Conservation (phyloP, 2,329 filamentous ascomycete species). For the Nigrospora oryzae region DNA sequence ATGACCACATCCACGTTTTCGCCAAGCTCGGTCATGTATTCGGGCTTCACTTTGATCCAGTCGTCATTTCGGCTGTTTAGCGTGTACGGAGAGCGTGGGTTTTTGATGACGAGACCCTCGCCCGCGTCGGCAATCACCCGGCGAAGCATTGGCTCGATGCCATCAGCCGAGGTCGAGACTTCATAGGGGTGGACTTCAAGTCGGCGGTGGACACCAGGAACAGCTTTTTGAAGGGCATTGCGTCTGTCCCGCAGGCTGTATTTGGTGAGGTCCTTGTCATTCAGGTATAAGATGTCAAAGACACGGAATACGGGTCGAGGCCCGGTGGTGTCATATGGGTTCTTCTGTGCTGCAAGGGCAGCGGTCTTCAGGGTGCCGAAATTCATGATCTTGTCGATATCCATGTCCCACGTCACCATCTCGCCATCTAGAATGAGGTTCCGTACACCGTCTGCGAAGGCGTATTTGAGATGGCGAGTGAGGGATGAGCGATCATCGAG, state of each 20-base stretch:
- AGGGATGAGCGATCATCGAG: constrained; percentile 68
- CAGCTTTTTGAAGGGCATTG: constrained; percentile 62
- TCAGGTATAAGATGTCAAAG: constrained; percentile 88
- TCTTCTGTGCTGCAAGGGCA: constrained; percentile 69
- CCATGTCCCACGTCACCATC: constrained; percentile 97
- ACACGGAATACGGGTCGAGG: constrained; percentile 73
- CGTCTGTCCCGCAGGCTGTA: constrained; percentile 79
- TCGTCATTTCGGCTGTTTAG: constrained; percentile 88
- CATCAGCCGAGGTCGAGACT: constrained; percentile 55
- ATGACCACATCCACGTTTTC: constrained; percentile 86
- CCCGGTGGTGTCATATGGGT: constrained; percentile 54
- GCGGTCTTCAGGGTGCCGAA: constrained; percentile 94
- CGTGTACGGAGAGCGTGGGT: constrained; percentile 76
- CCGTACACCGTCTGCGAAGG: constrained; percentile 68
- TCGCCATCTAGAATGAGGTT: constrained; percentile 93
- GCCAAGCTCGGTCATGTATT: constrained; percentile 96
- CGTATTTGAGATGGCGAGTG: constrained; percentile 69
- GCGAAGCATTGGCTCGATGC: constrained; percentile 72
- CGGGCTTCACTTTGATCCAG: constrained; percentile 98
- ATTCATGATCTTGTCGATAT: constrained; percentile 71
- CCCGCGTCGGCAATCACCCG: constrained; percentile 79
- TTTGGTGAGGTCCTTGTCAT: constrained; percentile 68
- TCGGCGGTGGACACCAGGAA: constrained; percentile 63
- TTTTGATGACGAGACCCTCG: constrained; percentile 90
- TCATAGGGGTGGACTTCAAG: constrained; percentile 75